Conservation (phyloP, 768 basidiomycete species). For the Agaricus subrufescens region DNA sequence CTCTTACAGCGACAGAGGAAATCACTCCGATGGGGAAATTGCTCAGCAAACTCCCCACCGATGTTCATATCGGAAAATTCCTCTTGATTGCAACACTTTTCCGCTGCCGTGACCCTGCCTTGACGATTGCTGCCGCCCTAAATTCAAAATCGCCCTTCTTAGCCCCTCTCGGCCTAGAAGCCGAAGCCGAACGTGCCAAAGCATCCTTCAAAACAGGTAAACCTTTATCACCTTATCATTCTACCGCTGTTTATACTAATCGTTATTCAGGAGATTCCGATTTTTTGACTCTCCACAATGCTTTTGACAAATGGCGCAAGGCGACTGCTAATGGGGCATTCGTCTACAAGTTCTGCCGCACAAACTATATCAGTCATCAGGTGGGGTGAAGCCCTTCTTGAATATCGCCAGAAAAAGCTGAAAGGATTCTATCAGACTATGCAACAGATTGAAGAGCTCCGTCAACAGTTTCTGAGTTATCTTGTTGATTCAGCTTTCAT, state of each 20-base stretch:
- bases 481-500: slow-evolving; percentile 88
- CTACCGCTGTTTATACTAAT: slow-evolving; percentile 3
- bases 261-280: slow-evolving; percentile 76
- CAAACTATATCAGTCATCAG: slow-evolving; percentile 81
- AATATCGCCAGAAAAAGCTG: neutral
- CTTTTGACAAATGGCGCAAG: slow-evolving; percentile 82
- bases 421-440: slow-evolving; percentile 53
- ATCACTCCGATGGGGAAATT: slow-evolving; percentile 93
- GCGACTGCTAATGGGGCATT: slow-evolving; percentile 55
- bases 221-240: slow-evolving; percentile 17
- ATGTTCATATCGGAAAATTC: slow-evolving; percentile 95
- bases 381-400: slow-evolving; percentile 28
- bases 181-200: slow-evolving; percentile 84
- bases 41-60: slow-evolving; percentile 88
- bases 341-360: slow-evolving; percentile 73
- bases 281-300: slow-evolving; percentile 90
- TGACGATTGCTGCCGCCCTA: slow-evolving; percentile 90
- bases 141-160: slow-evolving; percentile 94
- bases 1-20: slow-evolving; percentile 80
- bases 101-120: slow-evolving; percentile 90
- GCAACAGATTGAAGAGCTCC: slow-evolving; percentile 93
- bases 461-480: slow-evolving; percentile 87
- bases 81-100: slow-evolving; percentile 80
- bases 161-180: slow-evolving; percentile 81
- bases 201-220: slow-evolving; percentile 69